These are phyloP conservation scores for Amanita fuliginea DNA, from an alignment of 768 basidiomycete species.

Conservation along the genomic window DNA sequence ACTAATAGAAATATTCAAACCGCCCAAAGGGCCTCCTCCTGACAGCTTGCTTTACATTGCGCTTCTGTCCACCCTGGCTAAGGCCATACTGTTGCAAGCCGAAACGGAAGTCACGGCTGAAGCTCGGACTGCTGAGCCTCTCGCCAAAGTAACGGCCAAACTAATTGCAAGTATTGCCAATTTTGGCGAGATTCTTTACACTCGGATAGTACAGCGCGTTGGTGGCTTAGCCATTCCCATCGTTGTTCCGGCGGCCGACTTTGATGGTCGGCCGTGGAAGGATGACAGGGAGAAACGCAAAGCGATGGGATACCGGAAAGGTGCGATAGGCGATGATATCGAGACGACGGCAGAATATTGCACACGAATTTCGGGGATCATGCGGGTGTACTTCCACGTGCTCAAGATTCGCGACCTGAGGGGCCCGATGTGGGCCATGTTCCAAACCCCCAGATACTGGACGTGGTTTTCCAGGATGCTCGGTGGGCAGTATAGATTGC, in stretches of 20 bases:
- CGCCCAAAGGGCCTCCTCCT: slow-evolving; percentile 18
- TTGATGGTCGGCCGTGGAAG: slow-evolving; percentile 36
- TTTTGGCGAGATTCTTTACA: slow-evolving; percentile 71
- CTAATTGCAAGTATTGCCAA: slow-evolving; percentile 47
- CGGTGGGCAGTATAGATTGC: slow-evolving; percentile 23
- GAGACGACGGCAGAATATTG: slow-evolving; percentile 56
- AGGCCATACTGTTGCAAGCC: slow-evolving; percentile 82
- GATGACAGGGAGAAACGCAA: slow-evolving; percentile 29
- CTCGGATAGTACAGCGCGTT: slow-evolving; percentile 75
- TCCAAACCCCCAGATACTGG: slow-evolving; percentile 60
- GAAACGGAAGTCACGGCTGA: slow-evolving; percentile 90
- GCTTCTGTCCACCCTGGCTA: slow-evolving; percentile 79
- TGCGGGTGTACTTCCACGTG: slow-evolving; percentile 82
- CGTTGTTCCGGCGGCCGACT: slow-evolving; percentile 41
- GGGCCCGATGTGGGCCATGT: slow-evolving; percentile 38
- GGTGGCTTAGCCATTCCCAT: slow-evolving; percentile 83
- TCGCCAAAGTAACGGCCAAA: slow-evolving; percentile 66
- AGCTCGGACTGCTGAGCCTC: slow-evolving; percentile 71
- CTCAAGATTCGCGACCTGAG: slow-evolving; percentile 31
- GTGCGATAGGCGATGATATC: slow-evolving; percentile 22
- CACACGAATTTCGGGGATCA: slow-evolving; percentile 60
- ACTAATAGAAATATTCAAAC: slow-evolving; percentile 24
- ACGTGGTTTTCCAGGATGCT: slow-evolving; percentile 59
- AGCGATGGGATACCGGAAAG: slow-evolving; percentile 45
- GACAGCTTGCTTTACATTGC: slow-evolving; percentile 51